phyloP scores from a whole-genome alignment of 2,329 filamentous ascomycete species.

The Aspergillus thermomutatus region DNA sequence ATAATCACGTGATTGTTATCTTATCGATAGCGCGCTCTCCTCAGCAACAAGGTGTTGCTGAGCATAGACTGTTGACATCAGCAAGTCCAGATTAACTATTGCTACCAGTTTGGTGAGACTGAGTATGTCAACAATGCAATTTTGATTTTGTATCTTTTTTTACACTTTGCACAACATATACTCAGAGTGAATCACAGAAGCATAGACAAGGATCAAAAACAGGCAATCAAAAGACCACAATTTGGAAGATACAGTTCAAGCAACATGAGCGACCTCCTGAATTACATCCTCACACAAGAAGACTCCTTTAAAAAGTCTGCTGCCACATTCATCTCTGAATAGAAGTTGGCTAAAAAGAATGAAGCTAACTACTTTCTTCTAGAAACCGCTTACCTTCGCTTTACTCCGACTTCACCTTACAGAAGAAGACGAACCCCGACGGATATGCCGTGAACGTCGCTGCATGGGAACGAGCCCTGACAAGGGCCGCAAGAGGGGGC shows the following conservation, averaged over 20 bases:
- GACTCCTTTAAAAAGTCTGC: constrained; percentile 56
- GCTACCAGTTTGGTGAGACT: neutral
- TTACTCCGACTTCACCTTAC: constrained; percentile 79
- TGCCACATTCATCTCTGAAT: constrained; percentile 25
- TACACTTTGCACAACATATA: neutral
- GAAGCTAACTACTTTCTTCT: neutral
- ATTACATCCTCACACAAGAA: constrained; percentile 61
- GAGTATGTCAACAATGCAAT: neutral
- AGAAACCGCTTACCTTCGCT: constrained; percentile 78
- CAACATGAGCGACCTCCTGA: constrained; percentile 58
- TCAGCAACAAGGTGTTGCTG: constrained; percentile 10
- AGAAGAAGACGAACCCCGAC: constrained; percentile 75
- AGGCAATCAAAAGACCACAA: neutral
- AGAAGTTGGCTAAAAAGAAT: neutral
- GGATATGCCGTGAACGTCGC: constrained; percentile 76
- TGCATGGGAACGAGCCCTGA: constrained; percentile 74
- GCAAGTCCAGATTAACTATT: neutral
- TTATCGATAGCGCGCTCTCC: constrained; percentile 6
- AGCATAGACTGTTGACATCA: neutral
- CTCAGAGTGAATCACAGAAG: neutral
- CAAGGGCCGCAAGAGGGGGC: constrained; percentile 65
- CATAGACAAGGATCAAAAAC: neutral
- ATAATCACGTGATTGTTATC: neutral
- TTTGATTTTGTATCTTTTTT: neutral
- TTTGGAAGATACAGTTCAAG: neutral